phyloP scores from a whole-genome alignment of 1,284 basidiomycete genomes.

The Meripilus lineatus region DNA sequence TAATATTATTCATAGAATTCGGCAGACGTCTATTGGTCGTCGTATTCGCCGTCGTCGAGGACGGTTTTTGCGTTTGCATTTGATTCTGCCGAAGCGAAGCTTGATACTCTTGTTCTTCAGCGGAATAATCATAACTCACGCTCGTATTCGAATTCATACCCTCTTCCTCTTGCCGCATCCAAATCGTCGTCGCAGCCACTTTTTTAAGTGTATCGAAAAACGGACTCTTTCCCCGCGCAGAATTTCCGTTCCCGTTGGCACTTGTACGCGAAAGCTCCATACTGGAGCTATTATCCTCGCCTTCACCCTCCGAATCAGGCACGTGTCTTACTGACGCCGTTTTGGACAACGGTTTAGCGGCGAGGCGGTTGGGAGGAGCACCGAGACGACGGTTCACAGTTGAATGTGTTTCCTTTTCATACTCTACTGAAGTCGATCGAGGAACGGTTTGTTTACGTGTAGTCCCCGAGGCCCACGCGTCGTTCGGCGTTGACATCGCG shows the following conservation, averaged over 20 bases:
- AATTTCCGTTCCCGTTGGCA: no score
- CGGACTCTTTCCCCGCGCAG: slow-evolving; percentile 56
- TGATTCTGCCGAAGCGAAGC: slow-evolving; percentile 2
- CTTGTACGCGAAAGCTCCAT: no score
- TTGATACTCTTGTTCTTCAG: slow-evolving; percentile 60
- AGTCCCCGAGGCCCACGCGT: slow-evolving; percentile 60
- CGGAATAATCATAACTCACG: slow-evolving; percentile 72
- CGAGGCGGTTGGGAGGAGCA: slow-evolving; percentile 44
- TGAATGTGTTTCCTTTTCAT: slow-evolving; percentile 60
- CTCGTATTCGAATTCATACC: slow-evolving; percentile 31
- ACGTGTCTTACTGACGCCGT: slow-evolving; percentile 43
- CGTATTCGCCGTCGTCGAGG: slow-evolving; percentile 23
- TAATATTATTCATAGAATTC: slow-evolving; percentile 37
- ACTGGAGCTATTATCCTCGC: slow-evolving; percentile 23
- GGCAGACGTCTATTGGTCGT: no score
- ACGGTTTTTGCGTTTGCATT: slow-evolving; percentile 29
- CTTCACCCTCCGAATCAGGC: slow-evolving; percentile 65
- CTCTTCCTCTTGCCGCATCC: no score
- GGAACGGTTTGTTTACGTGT: slow-evolving; percentile 45
- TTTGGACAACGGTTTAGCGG: slow-evolving; percentile 38
- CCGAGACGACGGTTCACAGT: slow-evolving; percentile 49
- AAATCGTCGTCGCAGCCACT: slow-evolving; percentile 39
- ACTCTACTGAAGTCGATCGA: slow-evolving; percentile 73
- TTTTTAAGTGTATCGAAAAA: slow-evolving; percentile 52
- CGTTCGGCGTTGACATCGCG: slow-evolving; percentile 38